Base-by-base conservation (phyloP, 2,329 filamentous ascomycete species). In the Neurospora crassa region DNA sequence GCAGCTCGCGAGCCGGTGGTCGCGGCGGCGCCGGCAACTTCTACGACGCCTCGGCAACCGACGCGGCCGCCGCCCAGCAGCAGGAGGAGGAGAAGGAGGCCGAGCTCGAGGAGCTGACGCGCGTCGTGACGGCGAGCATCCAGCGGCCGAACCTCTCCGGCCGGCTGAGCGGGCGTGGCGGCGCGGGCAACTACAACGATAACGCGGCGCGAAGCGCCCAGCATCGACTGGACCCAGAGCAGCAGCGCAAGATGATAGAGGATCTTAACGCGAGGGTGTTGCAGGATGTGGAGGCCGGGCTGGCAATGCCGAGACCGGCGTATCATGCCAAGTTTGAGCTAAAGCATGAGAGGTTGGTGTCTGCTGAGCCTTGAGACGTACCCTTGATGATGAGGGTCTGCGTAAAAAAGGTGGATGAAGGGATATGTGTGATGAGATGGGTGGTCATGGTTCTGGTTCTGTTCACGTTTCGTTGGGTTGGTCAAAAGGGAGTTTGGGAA, bases 11-110 rank as follows among this genome's bases (percentile, higher is more conserved):
- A 34, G 53, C 53, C 47, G 80, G 80, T 43, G 89, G 89, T 70
- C 86, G 89, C 71, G 89, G 89, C 74, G 89, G 89, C 24, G 87
- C 88, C 1, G 89, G 89, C 45, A 91, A 91, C 81, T 88, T 85
- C 76, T 78, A 84, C 69, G 82, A 84, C 70, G 74, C 80, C 20
- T 75, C 78, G 63, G 76, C 79, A 29, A 74, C 79, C 20, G 75
- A 80, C 18, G 79, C 78, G 3, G 77, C 78, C 45, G 73, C 79
- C 16, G 70, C 47, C 16, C 70, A 68, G 40, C 67, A 67, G 5
- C 76, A 76, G 67, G 79, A 80, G 74, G 77, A 79, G 71, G 77
- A 79, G 70, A 78, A 79, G 69, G 79, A 79, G 72, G 79, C 78
- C 2, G 78, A 77, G 73, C 79, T 77, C 12, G 47, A 59, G 47